Conservation (phyloP, 164 flowering plant species). For the Dillenia suffruticosa region DNA sequence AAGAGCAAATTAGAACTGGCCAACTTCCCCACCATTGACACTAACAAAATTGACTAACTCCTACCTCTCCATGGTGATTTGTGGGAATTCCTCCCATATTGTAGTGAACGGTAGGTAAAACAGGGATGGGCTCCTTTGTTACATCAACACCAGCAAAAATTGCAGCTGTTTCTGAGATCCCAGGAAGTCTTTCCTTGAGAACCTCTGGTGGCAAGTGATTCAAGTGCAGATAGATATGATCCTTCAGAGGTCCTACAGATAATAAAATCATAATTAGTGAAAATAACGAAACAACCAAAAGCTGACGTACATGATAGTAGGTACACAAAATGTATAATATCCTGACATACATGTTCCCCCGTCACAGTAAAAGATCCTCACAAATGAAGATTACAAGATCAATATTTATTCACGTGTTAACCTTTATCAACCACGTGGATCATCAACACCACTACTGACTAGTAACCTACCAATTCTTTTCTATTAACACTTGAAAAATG, state of each 20-base stretch:
- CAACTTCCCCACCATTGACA: background rate
- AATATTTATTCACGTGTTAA: too few species aligned
- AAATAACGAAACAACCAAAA: too few species aligned
- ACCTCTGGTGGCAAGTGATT: slow-evolving; percentile 99
- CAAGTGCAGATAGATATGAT: slow-evolving; percentile 86
- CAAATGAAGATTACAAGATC: too few species aligned
- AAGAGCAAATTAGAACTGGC: background rate
- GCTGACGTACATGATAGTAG: too few species aligned
- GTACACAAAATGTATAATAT: too few species aligned
- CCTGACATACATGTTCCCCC: too few species aligned
- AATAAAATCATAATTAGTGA: too few species aligned
- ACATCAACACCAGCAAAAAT: slow-evolving; percentile 99
- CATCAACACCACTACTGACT: too few species aligned
- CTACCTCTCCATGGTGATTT: slow-evolving; percentile 94
- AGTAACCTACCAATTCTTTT: too few species aligned
- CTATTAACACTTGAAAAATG: too few species aligned
- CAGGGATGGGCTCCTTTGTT: slow-evolving; percentile 98
- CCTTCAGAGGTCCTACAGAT: slow-evolving; percentile 35
- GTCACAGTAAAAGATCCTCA: too few species aligned
- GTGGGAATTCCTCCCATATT: slow-evolving; percentile 99
- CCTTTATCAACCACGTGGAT: too few species aligned
- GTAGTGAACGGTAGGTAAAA: slow-evolving; percentile 95
- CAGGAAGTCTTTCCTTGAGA: slow-evolving; percentile 98
- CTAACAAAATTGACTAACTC: background rate
- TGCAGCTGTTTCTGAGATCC: slow-evolving; percentile 99